Base-by-base conservation (phyloP, 768 basidiomycete species). In the Russula ochroleuca region DNA sequence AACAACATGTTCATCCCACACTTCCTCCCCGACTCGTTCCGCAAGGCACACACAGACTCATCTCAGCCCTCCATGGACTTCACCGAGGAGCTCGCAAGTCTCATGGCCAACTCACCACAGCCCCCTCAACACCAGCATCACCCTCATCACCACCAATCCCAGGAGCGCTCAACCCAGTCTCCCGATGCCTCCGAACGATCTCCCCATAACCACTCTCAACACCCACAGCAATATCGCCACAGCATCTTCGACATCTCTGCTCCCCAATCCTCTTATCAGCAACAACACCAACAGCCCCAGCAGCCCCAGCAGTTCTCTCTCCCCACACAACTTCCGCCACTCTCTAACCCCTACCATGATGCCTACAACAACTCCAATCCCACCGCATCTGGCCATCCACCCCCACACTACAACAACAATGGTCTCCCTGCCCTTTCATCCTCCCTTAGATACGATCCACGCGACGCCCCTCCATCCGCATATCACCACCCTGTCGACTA, bases 231-330 rank as follows among this genome's bases (percentile, higher is more conserved):
- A 17, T 68, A 68, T 58, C 67, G 67, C 45, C 84, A 84, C 77
- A 81, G 83, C 74, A 83, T 86, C 69, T 86, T 85, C 45, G 85
- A 86, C 73, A 80, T 85, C 70, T 82, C 83, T 55, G 79, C 82
- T 1, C 80, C 79, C 8, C 68, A 75, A 10, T 66, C 75, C 54
- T 70, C 74, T 33, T 72, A 76, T 67, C 72, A 74, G 40, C 72
- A 74, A 35, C 72, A 70, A 21, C 74, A 70, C 68, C 73, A 15
- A 71, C 73, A 31, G 67, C 72, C 62, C 68, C 71, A 67, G 10
- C 61, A 57, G 35, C 72, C 45, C 4, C 59, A 65, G 70, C 65
- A 74, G 66, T 63, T 70, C 73, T 63, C 73, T 71, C 64, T 72
- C 71, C 63, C 67, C 68, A 62, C 72, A 62, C 70, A 73, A 67